Percentiles rank a stretch among this genome's conserved stretches.
phyloP scores from a whole-genome alignment of 2,329 filamentous ascomycete genomes.

The Trichoderma harzianum region DNA sequence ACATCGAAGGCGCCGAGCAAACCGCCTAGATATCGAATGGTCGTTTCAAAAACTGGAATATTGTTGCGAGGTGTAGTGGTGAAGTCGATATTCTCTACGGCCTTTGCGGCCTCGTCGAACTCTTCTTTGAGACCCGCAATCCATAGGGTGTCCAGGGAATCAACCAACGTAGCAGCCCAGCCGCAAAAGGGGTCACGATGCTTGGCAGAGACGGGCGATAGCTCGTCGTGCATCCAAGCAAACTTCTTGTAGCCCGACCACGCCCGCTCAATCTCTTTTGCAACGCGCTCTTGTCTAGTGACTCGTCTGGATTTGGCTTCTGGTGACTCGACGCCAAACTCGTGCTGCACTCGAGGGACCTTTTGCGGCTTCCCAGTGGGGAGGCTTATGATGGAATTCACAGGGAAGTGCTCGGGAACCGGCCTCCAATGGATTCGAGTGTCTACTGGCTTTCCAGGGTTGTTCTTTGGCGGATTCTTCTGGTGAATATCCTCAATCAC shows the following conservation, averaged over 20 bases:
- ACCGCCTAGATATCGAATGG: slow-evolving; percentile 86
- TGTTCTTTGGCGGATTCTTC: slow-evolving; percentile 28
- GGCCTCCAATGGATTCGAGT: slow-evolving; percentile 66
- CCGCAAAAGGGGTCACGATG: slow-evolving; percentile 81
- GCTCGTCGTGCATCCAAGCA: slow-evolving; percentile 85
- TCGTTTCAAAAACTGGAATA: slow-evolving; percentile 91
- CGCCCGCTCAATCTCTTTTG: slow-evolving; percentile 68
- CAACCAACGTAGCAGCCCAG: slow-evolving; percentile 85
- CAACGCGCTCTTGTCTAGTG: slow-evolving; percentile 63
- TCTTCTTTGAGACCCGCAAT: slow-evolving; percentile 78
- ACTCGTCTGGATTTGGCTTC: slow-evolving; percentile 59
- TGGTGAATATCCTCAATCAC: slow-evolving; percentile 22
- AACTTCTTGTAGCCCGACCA: slow-evolving; percentile 79
- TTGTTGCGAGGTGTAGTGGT: slow-evolving; percentile 62
- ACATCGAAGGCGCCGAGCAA: slow-evolving; percentile 84
- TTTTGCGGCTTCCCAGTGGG: slow-evolving; percentile 67
- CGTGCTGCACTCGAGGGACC: slow-evolving; percentile 74
- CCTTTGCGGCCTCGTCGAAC: slow-evolving; percentile 72
- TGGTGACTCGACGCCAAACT: slow-evolving; percentile 64
- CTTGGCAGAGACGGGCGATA: slow-evolving; percentile 66
- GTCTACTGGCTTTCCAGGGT: slow-evolving; percentile 9
- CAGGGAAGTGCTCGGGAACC: slow-evolving; percentile 71
- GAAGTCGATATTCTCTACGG: slow-evolving; percentile 75
- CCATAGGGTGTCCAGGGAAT: slow-evolving; percentile 79
- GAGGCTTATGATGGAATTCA: slow-evolving; percentile 71